Evolutionary conservation across 2,329 filamentous ascomycete species (phyloP).

Genomic region (Fusarium dimerum): DNA sequence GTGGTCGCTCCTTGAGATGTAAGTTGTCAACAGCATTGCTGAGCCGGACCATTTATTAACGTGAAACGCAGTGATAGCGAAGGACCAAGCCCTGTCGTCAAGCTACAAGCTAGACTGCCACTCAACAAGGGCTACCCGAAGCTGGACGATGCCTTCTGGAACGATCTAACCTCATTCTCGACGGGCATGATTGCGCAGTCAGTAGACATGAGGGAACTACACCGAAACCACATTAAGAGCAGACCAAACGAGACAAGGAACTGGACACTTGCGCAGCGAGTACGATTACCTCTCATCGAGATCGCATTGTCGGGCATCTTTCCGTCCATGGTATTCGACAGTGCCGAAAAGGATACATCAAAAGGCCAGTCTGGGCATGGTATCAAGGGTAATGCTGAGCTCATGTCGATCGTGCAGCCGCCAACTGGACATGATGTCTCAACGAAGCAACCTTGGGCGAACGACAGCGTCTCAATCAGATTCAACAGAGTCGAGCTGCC

Average conservation of each 20-base stretch:
- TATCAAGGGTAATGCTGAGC: conserved; percentile 16
- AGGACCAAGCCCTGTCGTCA: conserved; percentile 26
- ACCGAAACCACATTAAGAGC: conserved; percentile 46
- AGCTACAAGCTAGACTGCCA: conserved; percentile 42
- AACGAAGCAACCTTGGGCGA: conserved; percentile 53
- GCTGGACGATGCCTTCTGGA: conserved; percentile 53
- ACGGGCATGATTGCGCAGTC: conserved; percentile 54
- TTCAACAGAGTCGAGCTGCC: conserved; percentile 49
- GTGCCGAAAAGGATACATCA: conserved; percentile 16
- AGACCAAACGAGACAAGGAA: conserved; percentile 36
- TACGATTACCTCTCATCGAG: conserved; percentile 50
- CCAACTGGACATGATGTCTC: conserved; percentile 17
- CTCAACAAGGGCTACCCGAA: conserved; percentile 46
- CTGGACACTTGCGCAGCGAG: conserved; percentile 42
- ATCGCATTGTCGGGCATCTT: conserved; percentile 51
- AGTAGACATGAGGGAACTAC: conserved; percentile 50
- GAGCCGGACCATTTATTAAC: conserved; percentile 15
- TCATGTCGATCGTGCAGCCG: conserved; percentile 25
- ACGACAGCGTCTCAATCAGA: conserved; percentile 59
- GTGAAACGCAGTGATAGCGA: conserved; percentile 26
- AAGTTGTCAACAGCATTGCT: conserved; percentile 30
- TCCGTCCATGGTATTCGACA: conserved; percentile 36
- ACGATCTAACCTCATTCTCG: conserved; percentile 50
- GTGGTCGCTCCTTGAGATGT: conserved; percentile 76
- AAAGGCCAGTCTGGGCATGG: conserved; percentile 2